Base-by-base conservation (phyloP, 495 filamentous ascomycete species). In the Neurospora sp. region DNA sequence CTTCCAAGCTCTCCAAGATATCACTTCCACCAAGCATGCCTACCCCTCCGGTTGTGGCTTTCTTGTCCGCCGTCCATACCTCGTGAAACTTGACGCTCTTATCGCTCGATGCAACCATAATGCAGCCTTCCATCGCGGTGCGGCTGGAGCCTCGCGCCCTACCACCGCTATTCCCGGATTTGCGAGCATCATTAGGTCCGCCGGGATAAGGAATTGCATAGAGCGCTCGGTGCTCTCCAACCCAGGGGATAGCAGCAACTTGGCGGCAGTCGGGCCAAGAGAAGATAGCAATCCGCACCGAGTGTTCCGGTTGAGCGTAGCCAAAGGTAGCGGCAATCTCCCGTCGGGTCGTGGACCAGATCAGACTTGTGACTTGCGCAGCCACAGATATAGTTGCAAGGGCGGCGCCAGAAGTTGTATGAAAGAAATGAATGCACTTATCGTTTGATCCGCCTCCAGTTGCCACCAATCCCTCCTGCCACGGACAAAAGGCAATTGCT, bases 1-100 rank as follows among this genome's bases (percentile, higher is more conserved):
- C 94, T 80, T 96, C 92, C 61, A 95, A 81, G 16, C 88, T 86
- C 80, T 98, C 94, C 16, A 99, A 86, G 74, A 99, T 97, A 78
- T 91, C 89, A 79, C 94, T 97, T 5, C 94, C 92, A 31, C 92
- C 94, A 42, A 97, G 84, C 69, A 93, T 82, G 8, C 95, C 94
- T 48, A 83, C 84, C 12, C 86, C 86, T 22, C 85, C 84, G 5
- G 86, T 81, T 3, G 85, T 86, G 5, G 83, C 83, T 80, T 88
- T 91, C 74, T 84, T 86, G 12, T 87, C 84, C 16, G 90, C 89
- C 16, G 85, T 85, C 96, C 94, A 98, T 12, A 99, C 89, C 81
- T 98, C 94, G 80, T 99, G 95, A 75, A 98, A 99, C 81, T 96
- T 94, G 79, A 99, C 92, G 76, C 90, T 96, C 79, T 93, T 91